Evolutionary conservation across 2,329 filamentous ascomycete species (phyloP), one percentile per base, ranked within the genome.

Genomic region (Cyanodermella asteris): DNA sequence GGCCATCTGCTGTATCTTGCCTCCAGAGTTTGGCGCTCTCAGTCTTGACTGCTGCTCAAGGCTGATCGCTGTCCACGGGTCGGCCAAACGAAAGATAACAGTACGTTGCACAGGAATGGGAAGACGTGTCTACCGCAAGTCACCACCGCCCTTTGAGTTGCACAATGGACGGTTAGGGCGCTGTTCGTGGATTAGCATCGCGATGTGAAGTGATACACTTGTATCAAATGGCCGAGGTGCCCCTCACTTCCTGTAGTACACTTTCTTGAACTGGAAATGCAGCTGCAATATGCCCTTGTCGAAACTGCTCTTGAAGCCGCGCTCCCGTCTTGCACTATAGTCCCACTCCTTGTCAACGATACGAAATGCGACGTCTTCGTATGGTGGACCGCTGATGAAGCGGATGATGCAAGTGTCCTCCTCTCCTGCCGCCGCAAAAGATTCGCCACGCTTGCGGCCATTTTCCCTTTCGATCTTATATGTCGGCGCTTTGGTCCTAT

Each of bases 291-390:
- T 91, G 26, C 84, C 84, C 77, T 91, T 93, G 51, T 97, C 87
- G 48, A 94, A 97, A 34, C 76, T 91, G 50, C 82, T 93, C 46
- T 68, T 82, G 53, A 94, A 97, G 1, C 87, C 90, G 31, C 87
- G 66, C 40, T 97, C 87, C 39, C 73, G 67, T 53, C 93, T 94
- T 3, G 84, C 78, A 46, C 80, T 91, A 46, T 93, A 97, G 49
- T 97, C 87, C 87, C 87, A 97, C 50, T 97, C 87, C 35, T 87
- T 84, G 49, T 97, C 87, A 19, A 97, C 82, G 36, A 97, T 93
- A 19, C 84, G 69, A 44, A 97, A 97, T 6, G 84, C 87, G 42
- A 97, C 73, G 42, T 97, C 87, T 48, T 93, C 78, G 44, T 97
- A 97, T 5, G 87, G 87, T 4, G 84, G 76, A 1, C 90, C 87